A percentile compares a stretch with the other conserved stretches of the same genome.
These are phyloP conservation scores for Trichoderma gamsii DNA, from an alignment of 495 filamentous ascomycete species.

Conservation along the genomic window DNA sequence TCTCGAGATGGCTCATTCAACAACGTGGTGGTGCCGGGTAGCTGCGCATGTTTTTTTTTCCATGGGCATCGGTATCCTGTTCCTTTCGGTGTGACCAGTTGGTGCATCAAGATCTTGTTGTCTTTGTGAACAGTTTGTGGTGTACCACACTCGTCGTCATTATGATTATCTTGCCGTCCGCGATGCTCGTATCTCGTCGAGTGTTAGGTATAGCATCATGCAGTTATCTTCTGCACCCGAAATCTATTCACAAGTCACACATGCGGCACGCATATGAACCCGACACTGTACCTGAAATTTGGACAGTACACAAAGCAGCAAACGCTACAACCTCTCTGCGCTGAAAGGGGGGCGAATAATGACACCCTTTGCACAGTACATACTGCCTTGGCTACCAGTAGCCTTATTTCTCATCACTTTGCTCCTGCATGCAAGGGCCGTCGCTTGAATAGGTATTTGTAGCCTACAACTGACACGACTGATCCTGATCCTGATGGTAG, in stretches of 20 bases:
- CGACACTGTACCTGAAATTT: background rate
- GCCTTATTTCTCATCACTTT: background rate
- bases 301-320: background rate
- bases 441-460: background rate
- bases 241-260: background rate
- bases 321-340: background rate
- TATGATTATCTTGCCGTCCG: background rate
- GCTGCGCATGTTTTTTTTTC: background rate
- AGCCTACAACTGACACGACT: background rate
- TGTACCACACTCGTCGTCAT: background rate
- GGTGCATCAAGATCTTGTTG: background rate
- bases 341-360: background rate
- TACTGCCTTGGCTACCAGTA: background rate
- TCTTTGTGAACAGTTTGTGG: background rate
- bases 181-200: background rate
- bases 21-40: conserved; percentile 9
- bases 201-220: background rate
- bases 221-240: background rate
- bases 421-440: background rate
- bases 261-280: background rate
- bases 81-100: background rate
- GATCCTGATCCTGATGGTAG: background rate
- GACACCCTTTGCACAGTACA: background rate
- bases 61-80: background rate
- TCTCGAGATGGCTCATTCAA: background rate